Conservation (phyloP, 2,329 filamentous ascomycete genomes). For the Penicillium sp. region DNA sequence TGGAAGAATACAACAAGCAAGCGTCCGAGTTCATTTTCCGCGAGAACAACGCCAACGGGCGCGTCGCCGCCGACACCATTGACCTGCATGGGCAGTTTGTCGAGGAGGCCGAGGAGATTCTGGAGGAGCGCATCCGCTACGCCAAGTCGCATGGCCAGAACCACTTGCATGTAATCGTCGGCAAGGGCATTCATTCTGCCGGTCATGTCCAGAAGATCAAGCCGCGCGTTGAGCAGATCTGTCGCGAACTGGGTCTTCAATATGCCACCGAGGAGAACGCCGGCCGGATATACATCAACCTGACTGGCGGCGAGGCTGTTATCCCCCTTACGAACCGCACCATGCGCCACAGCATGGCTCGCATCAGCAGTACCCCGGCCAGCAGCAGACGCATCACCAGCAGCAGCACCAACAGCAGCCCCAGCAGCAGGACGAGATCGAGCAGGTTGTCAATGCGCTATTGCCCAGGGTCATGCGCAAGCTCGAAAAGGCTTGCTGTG, state of each 20-base stretch:
- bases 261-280: constrained; percentile 84
- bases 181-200: constrained; percentile 82
- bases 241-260: constrained; percentile 72
- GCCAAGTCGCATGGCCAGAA: constrained; percentile 68
- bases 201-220: constrained; percentile 89
- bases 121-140: constrained; percentile 77
- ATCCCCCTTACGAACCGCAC: constrained; percentile 40
- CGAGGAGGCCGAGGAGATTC: constrained; percentile 86
- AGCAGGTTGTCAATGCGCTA: constrained; percentile 56
- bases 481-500: constrained; percentile 65
- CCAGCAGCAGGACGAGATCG: constrained; percentile 54
- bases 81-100: constrained; percentile 94
- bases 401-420: constrained; percentile 44
- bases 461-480: constrained; percentile 58
- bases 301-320: constrained; percentile 64
- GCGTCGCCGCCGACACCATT: constrained; percentile 74
- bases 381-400: constrained; percentile 39
- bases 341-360: constrained; percentile 41
- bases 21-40: constrained; percentile 93
- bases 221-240: constrained; percentile 85
- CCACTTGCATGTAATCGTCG: constrained; percentile 91
- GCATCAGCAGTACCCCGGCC: constrained; percentile 36
- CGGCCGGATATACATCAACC: constrained; percentile 80
- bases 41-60: constrained; percentile 77
- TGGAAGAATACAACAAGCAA: constrained; percentile 85